Percentiles rank a stretch among this genome's conserved stretches.
phyloP scores from a whole-genome alignment of 305 asterid genomes.

The Euphrasia arctica region DNA sequence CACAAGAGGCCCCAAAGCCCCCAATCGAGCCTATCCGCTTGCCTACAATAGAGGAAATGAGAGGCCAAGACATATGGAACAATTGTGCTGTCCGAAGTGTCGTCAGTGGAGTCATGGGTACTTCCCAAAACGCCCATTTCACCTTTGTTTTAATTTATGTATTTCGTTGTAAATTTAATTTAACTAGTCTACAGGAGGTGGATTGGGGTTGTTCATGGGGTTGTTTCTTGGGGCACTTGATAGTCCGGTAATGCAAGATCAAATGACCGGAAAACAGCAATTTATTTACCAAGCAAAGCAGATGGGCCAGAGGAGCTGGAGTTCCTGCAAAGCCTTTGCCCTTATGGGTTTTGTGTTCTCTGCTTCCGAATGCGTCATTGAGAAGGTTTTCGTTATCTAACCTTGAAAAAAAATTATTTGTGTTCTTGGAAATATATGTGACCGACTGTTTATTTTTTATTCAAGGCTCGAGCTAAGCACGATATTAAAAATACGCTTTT shows the following conservation, averaged over 20 bases:
- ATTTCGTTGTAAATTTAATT: conserved; percentile 20
- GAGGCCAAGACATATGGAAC: conserved; percentile 96
- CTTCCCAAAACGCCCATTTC: conserved; percentile 17
- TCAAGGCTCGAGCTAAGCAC: conserved; percentile 90
- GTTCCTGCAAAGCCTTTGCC: conserved; percentile 95
- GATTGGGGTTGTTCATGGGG: conserved; percentile 85
- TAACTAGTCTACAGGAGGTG: conserved; percentile 66
- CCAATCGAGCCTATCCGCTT: conserved; percentile 57
- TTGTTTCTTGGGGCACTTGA: conserved; percentile 86
- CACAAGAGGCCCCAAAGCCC: conserved; percentile 51
- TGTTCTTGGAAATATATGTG: conserved; percentile 15
- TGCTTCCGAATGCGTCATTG: conserved; percentile 77
- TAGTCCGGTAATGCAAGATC: conserved; percentile 76
- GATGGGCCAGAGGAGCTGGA: conserved; percentile 94
- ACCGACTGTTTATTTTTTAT: conserved; percentile 23
- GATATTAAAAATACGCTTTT: conserved; percentile 80
- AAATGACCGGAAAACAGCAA: conserved; percentile 78
- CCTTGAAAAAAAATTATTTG: conserved; percentile 5
- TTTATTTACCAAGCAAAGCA: conserved; percentile 78
- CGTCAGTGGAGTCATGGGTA: conserved; percentile 95
- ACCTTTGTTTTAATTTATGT: neutral
- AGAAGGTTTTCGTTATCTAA: conserved; percentile 50
- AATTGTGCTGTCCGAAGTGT: conserved; percentile 89
- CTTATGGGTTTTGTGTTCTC: conserved; percentile 89
- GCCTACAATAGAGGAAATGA: conserved; percentile 76